These are phyloP conservation scores for Vitis amurensis DNA, from an alignment of 164 flowering plant genomes.

Conservation along the genomic window DNA sequence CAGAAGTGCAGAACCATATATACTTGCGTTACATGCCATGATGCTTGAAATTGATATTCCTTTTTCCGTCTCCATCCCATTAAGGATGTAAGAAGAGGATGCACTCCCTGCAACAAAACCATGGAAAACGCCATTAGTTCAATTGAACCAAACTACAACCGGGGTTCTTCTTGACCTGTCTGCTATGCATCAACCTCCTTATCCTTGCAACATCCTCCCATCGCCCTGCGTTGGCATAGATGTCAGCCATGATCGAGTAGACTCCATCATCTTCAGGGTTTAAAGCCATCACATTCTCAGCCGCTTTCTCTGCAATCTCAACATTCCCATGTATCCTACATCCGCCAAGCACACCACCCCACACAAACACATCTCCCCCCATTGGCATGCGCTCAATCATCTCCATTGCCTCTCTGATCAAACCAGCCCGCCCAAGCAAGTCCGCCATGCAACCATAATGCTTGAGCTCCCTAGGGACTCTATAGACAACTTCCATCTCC, in stretches of 20 bases:
- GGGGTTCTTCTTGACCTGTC: conserved; percentile 44
- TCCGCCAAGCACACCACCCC: conserved; percentile 89
- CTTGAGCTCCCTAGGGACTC: conserved; percentile 61
- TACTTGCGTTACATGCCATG: no score
- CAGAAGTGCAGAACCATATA: no score
- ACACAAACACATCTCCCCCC: conserved; percentile 64
- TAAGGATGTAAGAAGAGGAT: conserved; percentile 22
- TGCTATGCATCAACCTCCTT: conserved; percentile 44
- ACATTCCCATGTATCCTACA: conserved; percentile 71
- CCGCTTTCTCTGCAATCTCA: conserved; percentile 67
- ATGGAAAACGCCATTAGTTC: conserved; percentile 32
- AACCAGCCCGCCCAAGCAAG: conserved; percentile 74
- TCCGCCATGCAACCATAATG: conserved; percentile 92
- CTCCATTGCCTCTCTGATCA: conserved; percentile 52
- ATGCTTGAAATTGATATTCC: not conserved
- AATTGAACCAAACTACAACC: conserved; percentile 60
- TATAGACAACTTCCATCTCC: conserved; percentile 56
- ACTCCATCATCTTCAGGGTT: conserved; percentile 78
- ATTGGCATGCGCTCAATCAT: conserved; percentile 69
- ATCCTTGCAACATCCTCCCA: conserved; percentile 69
- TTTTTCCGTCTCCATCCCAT: no score
- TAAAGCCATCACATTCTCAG: conserved; percentile 51
- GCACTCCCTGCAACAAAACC: conserved; percentile 63
- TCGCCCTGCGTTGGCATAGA: conserved; percentile 55
- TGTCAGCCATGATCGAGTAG: conserved; percentile 59